These are phyloP conservation scores for Eucalyptus sideroxylon DNA, from an alignment of 345 rosid species.

Conservation along the genomic window DNA sequence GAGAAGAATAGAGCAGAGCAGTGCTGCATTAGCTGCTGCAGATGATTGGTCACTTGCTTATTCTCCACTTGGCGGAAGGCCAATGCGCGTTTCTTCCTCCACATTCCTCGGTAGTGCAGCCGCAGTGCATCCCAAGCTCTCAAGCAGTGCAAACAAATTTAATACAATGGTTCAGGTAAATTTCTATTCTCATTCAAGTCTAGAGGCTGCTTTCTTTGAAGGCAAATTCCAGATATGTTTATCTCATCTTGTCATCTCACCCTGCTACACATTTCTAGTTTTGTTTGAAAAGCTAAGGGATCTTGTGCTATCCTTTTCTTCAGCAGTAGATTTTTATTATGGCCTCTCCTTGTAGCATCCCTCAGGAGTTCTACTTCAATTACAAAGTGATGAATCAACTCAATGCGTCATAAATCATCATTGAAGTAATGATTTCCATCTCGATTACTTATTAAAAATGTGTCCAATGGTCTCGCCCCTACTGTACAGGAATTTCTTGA, in stretches of 20 bases:
- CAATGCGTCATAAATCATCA: background rate
- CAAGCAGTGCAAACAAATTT: constrained; percentile 70
- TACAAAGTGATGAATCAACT: background rate
- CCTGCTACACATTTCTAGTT: background rate
- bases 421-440: background rate
- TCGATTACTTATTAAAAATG: background rate
- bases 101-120: constrained; percentile 11
- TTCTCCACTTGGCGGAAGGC: constrained; percentile 41
- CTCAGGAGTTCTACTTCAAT: background rate
- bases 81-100: constrained; percentile 20
- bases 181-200: background rate
- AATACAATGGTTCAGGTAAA: constrained; percentile 77
- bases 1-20: constrained; percentile 68
- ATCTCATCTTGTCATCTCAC: background rate
- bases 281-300: background rate
- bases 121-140: constrained; percentile 51
- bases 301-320: background rate
- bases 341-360: background rate
- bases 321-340: background rate
- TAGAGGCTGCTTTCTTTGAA: background rate
- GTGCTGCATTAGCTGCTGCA: constrained; percentile 72
- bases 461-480: background rate
- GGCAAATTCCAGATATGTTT: background rate
- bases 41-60: constrained; percentile 73
- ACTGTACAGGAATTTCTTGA: constrained; percentile 57